phyloP scores from a whole-genome alignment of 495 filamentous ascomycete species.

The Copromyces sp. region DNA sequence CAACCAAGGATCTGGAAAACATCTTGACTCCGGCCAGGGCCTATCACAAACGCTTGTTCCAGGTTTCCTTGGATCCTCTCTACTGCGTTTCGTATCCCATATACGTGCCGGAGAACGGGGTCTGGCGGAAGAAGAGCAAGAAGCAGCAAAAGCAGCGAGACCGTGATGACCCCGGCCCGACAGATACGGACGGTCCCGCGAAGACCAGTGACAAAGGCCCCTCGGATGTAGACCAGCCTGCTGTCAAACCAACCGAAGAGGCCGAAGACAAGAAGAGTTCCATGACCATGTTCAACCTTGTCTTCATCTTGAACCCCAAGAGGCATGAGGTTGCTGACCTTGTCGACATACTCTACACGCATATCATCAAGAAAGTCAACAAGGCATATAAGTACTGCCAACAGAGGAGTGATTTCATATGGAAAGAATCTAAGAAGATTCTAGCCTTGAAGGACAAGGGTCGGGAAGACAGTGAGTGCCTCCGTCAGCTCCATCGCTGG shows the following conservation, averaged over 20 bases:
- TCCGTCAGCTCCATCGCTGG: background rate
- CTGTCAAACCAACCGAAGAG: slow-evolving; percentile 31
- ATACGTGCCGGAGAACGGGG: slow-evolving; percentile 74
- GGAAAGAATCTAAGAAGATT: slow-evolving; percentile 74
- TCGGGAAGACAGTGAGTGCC: slow-evolving; percentile 54
- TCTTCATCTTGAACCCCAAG: slow-evolving; percentile 79
- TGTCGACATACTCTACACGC: slow-evolving; percentile 69
- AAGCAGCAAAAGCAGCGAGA: slow-evolving; percentile 15
- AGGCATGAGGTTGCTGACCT: slow-evolving; percentile 63
- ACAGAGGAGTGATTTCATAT: slow-evolving; percentile 75
- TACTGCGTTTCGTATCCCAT: slow-evolving; percentile 82
- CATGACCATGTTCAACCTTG: slow-evolving; percentile 96
- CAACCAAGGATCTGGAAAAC: slow-evolving; percentile 69
- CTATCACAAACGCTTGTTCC: slow-evolving; percentile 82
- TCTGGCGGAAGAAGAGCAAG: slow-evolving; percentile 72
- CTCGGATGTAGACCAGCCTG: slow-evolving; percentile 23
- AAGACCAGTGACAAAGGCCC: slow-evolving; percentile 12
- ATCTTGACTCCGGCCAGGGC: slow-evolving; percentile 67
- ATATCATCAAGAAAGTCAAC: slow-evolving; percentile 81
- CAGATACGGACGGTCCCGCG: slow-evolving; percentile 2
- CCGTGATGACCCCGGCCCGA: slow-evolving; percentile 16
- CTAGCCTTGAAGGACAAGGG: slow-evolving; percentile 67
- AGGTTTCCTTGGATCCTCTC: slow-evolving; percentile 74
- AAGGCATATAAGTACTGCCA: slow-evolving; percentile 88
- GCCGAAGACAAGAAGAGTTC: slow-evolving; percentile 44